These are phyloP conservation scores for Monilinia aucupariae DNA, from an alignment of 2,329 filamentous ascomycete species.

Conservation along the genomic window DNA sequence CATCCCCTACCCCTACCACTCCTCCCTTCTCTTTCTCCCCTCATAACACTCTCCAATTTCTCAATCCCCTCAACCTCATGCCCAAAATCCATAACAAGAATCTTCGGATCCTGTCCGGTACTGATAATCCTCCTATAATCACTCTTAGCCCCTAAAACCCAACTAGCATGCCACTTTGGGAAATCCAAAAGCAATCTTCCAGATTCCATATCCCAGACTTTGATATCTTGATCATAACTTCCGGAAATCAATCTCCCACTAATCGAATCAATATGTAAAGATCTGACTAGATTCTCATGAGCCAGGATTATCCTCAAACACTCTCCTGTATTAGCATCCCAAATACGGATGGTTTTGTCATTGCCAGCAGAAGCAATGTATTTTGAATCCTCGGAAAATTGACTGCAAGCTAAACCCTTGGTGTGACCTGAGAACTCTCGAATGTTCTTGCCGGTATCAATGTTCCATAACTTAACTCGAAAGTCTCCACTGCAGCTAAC, in stretches of 20 bases:
- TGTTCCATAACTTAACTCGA: slow-evolving; percentile 90
- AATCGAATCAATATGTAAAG: slow-evolving; percentile 81
- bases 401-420: slow-evolving; percentile 89
- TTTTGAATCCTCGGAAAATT: slow-evolving; percentile 92
- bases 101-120: slow-evolving; percentile 88
- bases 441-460: slow-evolving; percentile 79
- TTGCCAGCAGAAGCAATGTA: slow-evolving; percentile 93
- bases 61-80: slow-evolving; percentile 53
- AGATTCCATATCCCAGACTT: slow-evolving; percentile 82
- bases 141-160: slow-evolving; percentile 93
- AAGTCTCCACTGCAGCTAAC: slow-evolving; percentile 94
- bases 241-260: slow-evolving; percentile 84
- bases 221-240: slow-evolving; percentile 92
- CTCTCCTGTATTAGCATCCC: slow-evolving; percentile 85
- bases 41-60: slow-evolving; percentile 13
- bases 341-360: slow-evolving; percentile 91
- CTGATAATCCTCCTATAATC: slow-evolving; percentile 93
- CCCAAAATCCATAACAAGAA: slow-evolving; percentile 90
- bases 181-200: slow-evolving; percentile 77
- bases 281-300: slow-evolving; percentile 81
- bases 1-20: background rate
- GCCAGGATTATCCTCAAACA: slow-evolving; percentile 75
- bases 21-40: background rate
- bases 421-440: slow-evolving; percentile 88
- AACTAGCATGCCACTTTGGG: slow-evolving; percentile 91